Base-by-base conservation (phyloP, 306 rosid genomes). In the Pueraria montana region DNA sequence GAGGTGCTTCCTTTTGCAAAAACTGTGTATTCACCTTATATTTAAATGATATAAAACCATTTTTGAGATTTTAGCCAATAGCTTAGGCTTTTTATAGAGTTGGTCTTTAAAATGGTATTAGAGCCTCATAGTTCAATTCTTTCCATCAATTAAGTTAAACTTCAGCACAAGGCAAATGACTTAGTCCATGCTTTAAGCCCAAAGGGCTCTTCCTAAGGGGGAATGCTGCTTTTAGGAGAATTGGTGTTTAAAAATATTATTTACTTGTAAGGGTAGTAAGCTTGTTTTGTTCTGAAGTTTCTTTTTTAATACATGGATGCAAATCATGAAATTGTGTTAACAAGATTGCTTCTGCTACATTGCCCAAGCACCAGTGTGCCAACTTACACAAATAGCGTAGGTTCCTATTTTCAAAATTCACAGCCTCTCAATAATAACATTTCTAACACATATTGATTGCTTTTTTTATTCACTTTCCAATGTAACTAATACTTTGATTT, bases 1-100 rank as follows among this genome's bases (percentile, higher is more conserved):
- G 86, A 91, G 98, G 98, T 95, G 77, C 62, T 52, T 26, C 48
- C 63, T 52, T 48, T 74, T 78, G 26, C 74, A 64, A 76, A 18
- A 64, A 83, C 80, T 18, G 30, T 45, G 4, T 48, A 27, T 64
- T 76, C 67, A 61, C 62, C 36, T 79, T 42, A 66, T 72, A 38
- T 74, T 32, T 59, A 8, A 17, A 68, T 18, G 46, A 61, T n/a
- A 61, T 67, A 46, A 58, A 52, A 42, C 23, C 52, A 67, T 18
- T 40, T 14, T 74, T 52, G 42, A 65, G 49, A 11, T 66, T 24
- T 18, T 12, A 76, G 42, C 77, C 50, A 62, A 34, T 67, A 74
- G 20, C 55, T 61, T 64, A 5, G 8, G 6, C 24, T 52, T 23
- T 52, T 50, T 43, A 62, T 53, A 24, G 69, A 17, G 76, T 11